Base-by-base conservation (phyloP, 176 grass and related monocot genomes). In the Guadua angustifolia region DNA sequence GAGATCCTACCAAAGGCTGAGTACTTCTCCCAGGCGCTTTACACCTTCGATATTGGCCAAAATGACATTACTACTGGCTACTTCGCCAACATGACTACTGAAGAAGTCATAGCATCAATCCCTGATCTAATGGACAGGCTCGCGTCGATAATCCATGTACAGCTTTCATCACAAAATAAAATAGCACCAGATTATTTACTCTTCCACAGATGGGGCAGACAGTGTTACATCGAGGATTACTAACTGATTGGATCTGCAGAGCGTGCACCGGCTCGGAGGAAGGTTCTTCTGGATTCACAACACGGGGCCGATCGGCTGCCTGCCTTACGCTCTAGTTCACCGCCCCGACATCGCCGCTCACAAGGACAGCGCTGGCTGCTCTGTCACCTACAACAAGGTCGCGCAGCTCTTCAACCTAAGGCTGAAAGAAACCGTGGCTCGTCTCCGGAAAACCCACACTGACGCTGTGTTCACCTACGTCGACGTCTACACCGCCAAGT, bases 261-360 rank as follows among this genome's bases (percentile, higher is more conserved):
- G 3, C 9, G 65, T 95, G 32, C 82, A 92, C 67, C 6, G 7
- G 47, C 88, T 75, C 4, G 96, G 96, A 11, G 96, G 87, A 60
- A 94, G 79, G 76, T 88, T 86, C 88, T 99, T 99, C 80, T 99
- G 96, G 96, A 99, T 99, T 69, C 96, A 99, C 83, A 95, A 90
- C 83, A 99, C 96, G 3, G 96, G 96, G 9, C 96, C 96, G 13
- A 55, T 99, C 19, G 96, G 96, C 32, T 99, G 96, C 86, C 91
- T 99, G 55, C 93, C 93, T 45, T 99, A 95, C 43, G 89, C 92
- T 29, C 66, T 99, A 33, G 59, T 86, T 3, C 85, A 64, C 69
- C 86, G 86, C 19, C 91, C 89, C 0, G 70, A 73, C 19, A 65
- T 88, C 11, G 88, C 80, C 9, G 43, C 52, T 8, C 52, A 63